Conservation (phyloP, 805 yeast species). For the Metschnikowia dekortorum region DNA sequence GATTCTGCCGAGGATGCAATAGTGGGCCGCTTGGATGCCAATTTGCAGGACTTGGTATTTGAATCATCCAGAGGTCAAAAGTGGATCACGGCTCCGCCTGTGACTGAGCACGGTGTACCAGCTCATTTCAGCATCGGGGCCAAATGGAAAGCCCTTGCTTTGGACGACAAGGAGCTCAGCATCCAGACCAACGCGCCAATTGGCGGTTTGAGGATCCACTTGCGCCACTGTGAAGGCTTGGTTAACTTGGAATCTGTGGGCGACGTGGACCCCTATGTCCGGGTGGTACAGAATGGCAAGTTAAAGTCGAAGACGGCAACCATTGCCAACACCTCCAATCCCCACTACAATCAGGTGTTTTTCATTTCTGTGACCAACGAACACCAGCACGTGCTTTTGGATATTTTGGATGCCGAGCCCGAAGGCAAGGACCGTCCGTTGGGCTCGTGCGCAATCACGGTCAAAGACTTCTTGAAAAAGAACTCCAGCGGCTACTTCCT, state of each 20-base stretch:
- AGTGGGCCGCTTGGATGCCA: slow-evolving; percentile 50
- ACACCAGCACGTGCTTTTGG: slow-evolving; percentile 54
- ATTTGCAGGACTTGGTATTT: slow-evolving; percentile 52
- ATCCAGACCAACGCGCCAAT: slow-evolving; percentile 52
- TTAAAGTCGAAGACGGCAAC: slow-evolving; percentile 51
- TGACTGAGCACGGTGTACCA: slow-evolving; percentile 33
- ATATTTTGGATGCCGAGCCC: slow-evolving; percentile 63
- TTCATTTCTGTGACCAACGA: slow-evolving; percentile 60
- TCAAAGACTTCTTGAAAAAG: slow-evolving; percentile 46
- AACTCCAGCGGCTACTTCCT: slow-evolving; percentile 43
- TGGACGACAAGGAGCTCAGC: slow-evolving; percentile 44
- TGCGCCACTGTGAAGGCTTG: slow-evolving; percentile 50
- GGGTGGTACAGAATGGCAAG: slow-evolving; percentile 55
- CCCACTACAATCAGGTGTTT: slow-evolving; percentile 54
- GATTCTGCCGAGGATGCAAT: slow-evolving; percentile 54
- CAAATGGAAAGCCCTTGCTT: slow-evolving; percentile 66
- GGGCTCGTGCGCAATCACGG: slow-evolving; percentile 53
- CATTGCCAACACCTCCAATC: slow-evolving; percentile 50
- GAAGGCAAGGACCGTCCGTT: slow-evolving; percentile 59
- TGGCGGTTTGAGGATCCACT: slow-evolving; percentile 60
- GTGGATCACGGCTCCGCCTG: slow-evolving; percentile 46
- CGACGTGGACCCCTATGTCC: slow-evolving; percentile 70
- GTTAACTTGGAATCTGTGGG: slow-evolving; percentile 63
- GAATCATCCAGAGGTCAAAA: slow-evolving; percentile 48
- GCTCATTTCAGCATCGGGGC: slow-evolving; percentile 49